These are phyloP conservation scores for Cerrena zonata DNA, from an alignment of 1,284 basidiomycete genomes.

Conservation along the genomic window DNA sequence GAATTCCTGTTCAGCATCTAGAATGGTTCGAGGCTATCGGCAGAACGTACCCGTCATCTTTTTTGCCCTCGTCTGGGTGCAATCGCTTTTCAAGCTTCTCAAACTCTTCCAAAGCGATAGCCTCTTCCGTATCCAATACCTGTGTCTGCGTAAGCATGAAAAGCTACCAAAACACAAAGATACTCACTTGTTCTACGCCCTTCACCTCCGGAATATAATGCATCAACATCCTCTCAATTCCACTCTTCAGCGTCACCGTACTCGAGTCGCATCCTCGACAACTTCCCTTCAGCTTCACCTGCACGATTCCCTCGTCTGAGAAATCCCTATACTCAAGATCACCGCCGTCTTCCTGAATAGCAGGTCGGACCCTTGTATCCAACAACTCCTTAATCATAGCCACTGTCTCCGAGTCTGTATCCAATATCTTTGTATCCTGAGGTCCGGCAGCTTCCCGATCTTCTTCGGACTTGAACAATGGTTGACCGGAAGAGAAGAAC, in stretches of 20 bases:
- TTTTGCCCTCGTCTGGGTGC: conserved; percentile 40
- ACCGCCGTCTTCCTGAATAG: conserved; percentile 93
- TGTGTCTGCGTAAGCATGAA: conserved; percentile 26
- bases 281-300: conserved; percentile 90
- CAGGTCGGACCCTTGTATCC: conserved; percentile 90
- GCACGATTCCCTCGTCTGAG: conserved; percentile 53
- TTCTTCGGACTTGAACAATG: conserved; percentile 78
- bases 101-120: conserved; percentile 85
- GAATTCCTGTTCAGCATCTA: conserved; percentile 9
- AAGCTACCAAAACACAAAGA: neutral
- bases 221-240: conserved; percentile 98
- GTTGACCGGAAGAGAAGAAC: conserved; percentile 84
- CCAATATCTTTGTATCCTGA: conserved; percentile 92
- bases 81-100: conserved; percentile 83
- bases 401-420: conserved; percentile 94
- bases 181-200: conserved; percentile 85
- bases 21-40: conserved; percentile 2
- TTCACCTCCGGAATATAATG: conserved; percentile 98
- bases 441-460: conserved; percentile 77
- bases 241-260: conserved; percentile 90
- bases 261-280: conserved; percentile 92
- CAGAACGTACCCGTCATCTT: conserved; percentile 37
- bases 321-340: conserved; percentile 83
- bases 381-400: conserved; percentile 98
- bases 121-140: conserved; percentile 88